Conservation (phyloP, 1,284 basidiomycete species). For the Naganishia sp. region DNA sequence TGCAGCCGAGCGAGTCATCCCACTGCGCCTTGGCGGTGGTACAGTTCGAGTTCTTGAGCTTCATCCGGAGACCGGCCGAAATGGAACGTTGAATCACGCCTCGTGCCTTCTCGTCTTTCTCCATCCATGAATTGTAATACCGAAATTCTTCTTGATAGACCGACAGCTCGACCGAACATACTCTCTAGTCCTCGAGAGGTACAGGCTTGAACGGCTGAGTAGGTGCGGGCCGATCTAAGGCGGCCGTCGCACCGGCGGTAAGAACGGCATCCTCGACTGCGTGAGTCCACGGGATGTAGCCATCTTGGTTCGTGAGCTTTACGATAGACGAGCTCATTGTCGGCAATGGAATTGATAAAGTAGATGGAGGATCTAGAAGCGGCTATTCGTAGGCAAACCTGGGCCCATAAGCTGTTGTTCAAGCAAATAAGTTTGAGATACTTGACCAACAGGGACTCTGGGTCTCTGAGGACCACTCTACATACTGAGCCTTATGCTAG, state of each 20-base stretch:
- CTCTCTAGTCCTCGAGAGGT: background rate
- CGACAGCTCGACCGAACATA: conserved; percentile 4
- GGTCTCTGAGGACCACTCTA: conserved; percentile 3
- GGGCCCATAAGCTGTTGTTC: conserved; percentile 23
- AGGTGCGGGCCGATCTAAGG: conserved; percentile 3
- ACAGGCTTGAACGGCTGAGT: background rate
- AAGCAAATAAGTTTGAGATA: conserved; percentile 1
- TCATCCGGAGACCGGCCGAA: conserved; percentile 10
- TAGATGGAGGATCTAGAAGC: background rate
- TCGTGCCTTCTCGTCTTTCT: conserved; percentile 16
- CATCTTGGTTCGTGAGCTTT: conserved; percentile 4
- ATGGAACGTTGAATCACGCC: conserved; percentile 2
- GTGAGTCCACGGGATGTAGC: conserved; percentile 9
- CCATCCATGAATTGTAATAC: conserved; percentile 12
- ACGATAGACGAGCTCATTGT: background rate
- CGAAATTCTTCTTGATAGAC: conserved; percentile 17
- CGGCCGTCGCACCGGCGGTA: conserved; percentile 2
- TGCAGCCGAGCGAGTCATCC: background rate
- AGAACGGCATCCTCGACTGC: conserved; percentile 1
- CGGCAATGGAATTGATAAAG: background rate
- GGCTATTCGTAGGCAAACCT: conserved; percentile 1
- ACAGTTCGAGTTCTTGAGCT: conserved; percentile 8
- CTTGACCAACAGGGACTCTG: conserved; percentile 7
- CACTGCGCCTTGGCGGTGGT: conserved; percentile 5
- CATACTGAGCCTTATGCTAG: conserved; percentile 3